phyloP scores from a whole-genome alignment of 352 stramenopile genomes.

The Phytophthora sojae region DNA sequence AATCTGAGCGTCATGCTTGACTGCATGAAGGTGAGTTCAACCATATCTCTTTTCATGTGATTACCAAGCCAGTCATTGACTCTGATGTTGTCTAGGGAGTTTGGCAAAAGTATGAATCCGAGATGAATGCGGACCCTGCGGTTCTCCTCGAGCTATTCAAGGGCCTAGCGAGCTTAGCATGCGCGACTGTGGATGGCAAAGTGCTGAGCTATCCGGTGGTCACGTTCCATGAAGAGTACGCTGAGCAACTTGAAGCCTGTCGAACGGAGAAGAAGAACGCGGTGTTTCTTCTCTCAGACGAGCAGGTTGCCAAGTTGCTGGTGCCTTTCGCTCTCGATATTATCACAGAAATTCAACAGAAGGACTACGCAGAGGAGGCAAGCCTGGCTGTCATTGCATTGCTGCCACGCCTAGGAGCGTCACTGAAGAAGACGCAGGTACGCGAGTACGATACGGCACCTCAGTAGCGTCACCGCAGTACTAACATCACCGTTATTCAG shows the following conservation, averaged over 20 bases:
- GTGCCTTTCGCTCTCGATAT: conserved; percentile 78
- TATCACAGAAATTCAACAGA: conserved; percentile 78
- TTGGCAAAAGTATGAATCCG: conserved; percentile 77
- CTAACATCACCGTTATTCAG: conserved; percentile 33
- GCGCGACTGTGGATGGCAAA: conserved; percentile 77
- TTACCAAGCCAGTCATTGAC: not conserved
- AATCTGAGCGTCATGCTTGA: conserved; percentile 73
- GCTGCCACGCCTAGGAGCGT: conserved; percentile 59
- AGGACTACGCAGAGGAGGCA: conserved; percentile 75
- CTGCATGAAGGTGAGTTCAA: conserved; percentile 69
- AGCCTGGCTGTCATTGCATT: conserved; percentile 66
- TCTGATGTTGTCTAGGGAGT: conserved; percentile 35
- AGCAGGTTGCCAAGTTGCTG: conserved; percentile 80
- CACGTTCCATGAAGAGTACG: conserved; percentile 74
- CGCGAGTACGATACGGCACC: not conserved
- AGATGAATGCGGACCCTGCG: conserved; percentile 47
- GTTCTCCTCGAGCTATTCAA: conserved; percentile 74
- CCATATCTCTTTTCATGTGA: not conserved
- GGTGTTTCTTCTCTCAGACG: conserved; percentile 76
- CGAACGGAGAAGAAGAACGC: conserved; percentile 63
- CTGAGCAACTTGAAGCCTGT: conserved; percentile 51
- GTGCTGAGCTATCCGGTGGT: conserved; percentile 63
- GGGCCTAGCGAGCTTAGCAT: conserved; percentile 60
- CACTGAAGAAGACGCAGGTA: conserved; percentile 84
- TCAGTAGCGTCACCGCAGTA: not conserved